Percentiles rank a stretch among this genome's conserved stretches.
phyloP scores from a whole-genome alignment of 257 asterid species.

The Solanum verrucosum region DNA sequence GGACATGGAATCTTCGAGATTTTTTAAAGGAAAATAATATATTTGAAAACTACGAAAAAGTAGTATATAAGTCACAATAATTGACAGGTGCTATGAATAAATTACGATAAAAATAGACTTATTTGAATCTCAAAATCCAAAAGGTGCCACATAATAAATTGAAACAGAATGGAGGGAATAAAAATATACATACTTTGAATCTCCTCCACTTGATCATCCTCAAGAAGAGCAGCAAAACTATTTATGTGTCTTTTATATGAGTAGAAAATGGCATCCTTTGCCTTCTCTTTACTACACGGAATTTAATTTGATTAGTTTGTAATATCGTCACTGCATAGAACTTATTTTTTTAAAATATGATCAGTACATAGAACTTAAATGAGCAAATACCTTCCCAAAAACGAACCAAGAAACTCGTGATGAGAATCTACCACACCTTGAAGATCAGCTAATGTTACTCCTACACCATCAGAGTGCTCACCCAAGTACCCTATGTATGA shows the following conservation, averaged over 20 bases:
- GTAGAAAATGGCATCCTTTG: slow-evolving; percentile 53
- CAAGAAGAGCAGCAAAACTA: slow-evolving; percentile 72
- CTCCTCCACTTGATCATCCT: slow-evolving; percentile 52
- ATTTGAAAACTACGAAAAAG: too few species aligned
- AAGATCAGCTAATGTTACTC: slow-evolving; percentile 29
- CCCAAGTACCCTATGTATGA: slow-evolving; percentile 73
- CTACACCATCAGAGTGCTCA: slow-evolving; percentile 60
- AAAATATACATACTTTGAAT: slow-evolving; percentile 28
- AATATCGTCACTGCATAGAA: not conserved
- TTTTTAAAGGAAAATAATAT: too few species aligned
- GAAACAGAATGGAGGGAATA: not conserved
- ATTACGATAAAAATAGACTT: too few species aligned
- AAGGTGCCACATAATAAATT: too few species aligned
- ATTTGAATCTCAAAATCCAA: too few species aligned
- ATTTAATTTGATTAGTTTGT: not conserved
- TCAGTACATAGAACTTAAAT: not conserved
- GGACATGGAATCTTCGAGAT: not conserved
- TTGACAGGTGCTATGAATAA: not conserved
- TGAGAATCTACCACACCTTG: slow-evolving; percentile 37
- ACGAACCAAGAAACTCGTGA: slow-evolving; percentile 39
- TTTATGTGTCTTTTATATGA: slow-evolving; percentile 53
- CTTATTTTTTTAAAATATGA: not conserved
- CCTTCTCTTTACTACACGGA: slow-evolving; percentile 31
- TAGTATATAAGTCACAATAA: not conserved
- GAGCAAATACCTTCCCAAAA: slow-evolving; percentile 48